Conservation (phyloP, 2,329 filamentous ascomycete genomes). For the Trichoderma afroharzianum region DNA sequence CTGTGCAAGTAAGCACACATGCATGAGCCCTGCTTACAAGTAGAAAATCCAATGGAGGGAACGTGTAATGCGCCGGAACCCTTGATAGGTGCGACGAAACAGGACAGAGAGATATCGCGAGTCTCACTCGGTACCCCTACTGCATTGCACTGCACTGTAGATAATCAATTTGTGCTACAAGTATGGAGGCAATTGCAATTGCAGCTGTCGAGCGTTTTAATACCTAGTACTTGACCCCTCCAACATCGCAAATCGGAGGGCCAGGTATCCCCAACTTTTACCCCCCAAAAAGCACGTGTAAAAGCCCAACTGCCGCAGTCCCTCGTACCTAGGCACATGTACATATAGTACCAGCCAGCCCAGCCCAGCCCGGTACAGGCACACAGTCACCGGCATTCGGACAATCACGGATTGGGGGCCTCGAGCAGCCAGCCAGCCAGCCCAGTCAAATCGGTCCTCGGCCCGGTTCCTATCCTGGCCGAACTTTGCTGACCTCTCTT, state of each 20-base stretch:
- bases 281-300: neutral
- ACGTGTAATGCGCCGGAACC: neutral
- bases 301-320: neutral
- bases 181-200: neutral
- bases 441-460: neutral
- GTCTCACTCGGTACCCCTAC: neutral
- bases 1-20: neutral
- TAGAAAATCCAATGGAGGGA: neutral
- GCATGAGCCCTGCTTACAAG: neutral
- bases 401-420: conserved; percentile 3
- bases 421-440: neutral
- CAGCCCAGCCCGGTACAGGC: too few species aligned
- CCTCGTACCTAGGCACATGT: neutral
- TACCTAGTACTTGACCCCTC: neutral
- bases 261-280: neutral
- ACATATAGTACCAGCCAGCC: too few species aligned
- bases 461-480: conserved; percentile 3
- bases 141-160: neutral
- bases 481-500: conserved; percentile 8
- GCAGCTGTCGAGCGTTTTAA: neutral
- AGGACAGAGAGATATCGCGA: neutral
- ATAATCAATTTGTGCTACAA: neutral
- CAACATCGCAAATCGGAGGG: neutral
- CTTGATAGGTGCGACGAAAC: neutral
- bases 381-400: neutral